phyloP scores from a whole-genome alignment of 345 rosid species.

The Lumnitzera littorea region DNA sequence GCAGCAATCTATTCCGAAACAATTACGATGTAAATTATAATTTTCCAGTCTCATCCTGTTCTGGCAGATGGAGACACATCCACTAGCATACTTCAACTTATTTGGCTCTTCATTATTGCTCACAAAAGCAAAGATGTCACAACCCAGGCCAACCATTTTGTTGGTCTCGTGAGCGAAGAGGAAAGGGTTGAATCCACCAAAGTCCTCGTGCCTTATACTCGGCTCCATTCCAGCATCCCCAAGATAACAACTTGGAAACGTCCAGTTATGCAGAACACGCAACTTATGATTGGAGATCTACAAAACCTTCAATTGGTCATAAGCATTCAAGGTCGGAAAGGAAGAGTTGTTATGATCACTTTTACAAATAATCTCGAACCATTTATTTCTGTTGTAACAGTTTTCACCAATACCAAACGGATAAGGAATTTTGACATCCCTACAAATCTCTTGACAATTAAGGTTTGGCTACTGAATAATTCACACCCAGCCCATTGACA shows the following conservation, averaged over 20 bases:
- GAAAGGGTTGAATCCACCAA: slow-evolving; percentile 1
- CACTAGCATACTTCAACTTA: neutral
- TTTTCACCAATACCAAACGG: slow-evolving; percentile 13
- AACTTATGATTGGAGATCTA: neutral
- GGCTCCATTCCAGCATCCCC: slow-evolving; percentile 2
- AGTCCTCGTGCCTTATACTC: neutral
- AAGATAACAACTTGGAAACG: slow-evolving; percentile 4
- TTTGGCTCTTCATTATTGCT: neutral
- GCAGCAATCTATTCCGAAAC: slow-evolving; percentile 12
- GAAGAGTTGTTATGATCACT: neutral
- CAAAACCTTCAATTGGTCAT: slow-evolving; percentile 4
- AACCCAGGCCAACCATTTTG: slow-evolving; percentile 9
- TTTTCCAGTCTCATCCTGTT: neutral
- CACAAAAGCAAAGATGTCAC: slow-evolving; percentile 8
- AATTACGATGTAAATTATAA: neutral
- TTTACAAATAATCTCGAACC: slow-evolving; percentile 12
- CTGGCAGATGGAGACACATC: slow-evolving; percentile 12
- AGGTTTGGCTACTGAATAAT: slow-evolving; percentile 4
- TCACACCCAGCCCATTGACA: neutral
- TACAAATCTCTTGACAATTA: slow-evolving; percentile 10
- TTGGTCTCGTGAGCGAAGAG: slow-evolving; percentile 10
- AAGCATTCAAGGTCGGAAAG: slow-evolving; percentile 3
- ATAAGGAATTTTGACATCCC: slow-evolving; percentile 12
- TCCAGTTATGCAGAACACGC: slow-evolving; percentile 1
- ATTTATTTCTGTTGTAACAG: slow-evolving; percentile 7